Base-by-base conservation (phyloP, 225 moss, liverwort and hornwort genomes). In the Anthoceros angustus region DNA sequence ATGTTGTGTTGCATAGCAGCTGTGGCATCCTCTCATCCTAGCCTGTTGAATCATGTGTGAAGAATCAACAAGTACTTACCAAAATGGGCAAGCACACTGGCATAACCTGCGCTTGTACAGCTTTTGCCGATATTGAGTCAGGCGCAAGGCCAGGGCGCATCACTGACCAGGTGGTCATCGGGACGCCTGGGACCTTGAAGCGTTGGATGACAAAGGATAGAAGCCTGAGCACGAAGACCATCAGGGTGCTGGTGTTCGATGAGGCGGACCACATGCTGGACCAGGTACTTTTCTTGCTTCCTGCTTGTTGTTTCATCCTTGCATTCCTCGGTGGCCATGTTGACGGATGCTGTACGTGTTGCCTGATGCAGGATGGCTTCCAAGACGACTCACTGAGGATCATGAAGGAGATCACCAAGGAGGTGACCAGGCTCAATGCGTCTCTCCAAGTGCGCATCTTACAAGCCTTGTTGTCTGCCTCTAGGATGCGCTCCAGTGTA, bases 201-300 rank as follows among this genome's bases (percentile, higher is more conserved):
- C 76, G 86, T 20, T 98, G 95, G 95, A 92, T 98, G 82, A 87
- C 85, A 4, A 84, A 69, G 64, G 88, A 91, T 65, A 88, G 46
- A 73, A 83, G 84, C 67, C 76, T 94, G 70, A 86, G 72, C 55
- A 87, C 87, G 18, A 86, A 64, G 60, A 65, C 82, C 65, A 86
- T 98, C 66, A 91, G 76, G 72, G 79, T 98, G 25, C 76, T 98
- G 55, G 95, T 95, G 40, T 91, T 91, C 75, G 91, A 95, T 75
- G 95, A 91, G 79, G 95, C 92, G 16, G 92, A 92, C 68, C 95
- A 98, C 77, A 98, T 95, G 95, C 74, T 95, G 69, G 95, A 88
- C 70, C 95, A 95, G 88, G 94, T 94, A 72, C 50, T 2, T 16
- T 26, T 64, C 12, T 14, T 64, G 25, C 15, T 16, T 3, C 14